These are phyloP conservation scores for Chamaecrista fasciculata DNA, from an alignment of 306 rosid genomes.

Conservation along the genomic window DNA sequence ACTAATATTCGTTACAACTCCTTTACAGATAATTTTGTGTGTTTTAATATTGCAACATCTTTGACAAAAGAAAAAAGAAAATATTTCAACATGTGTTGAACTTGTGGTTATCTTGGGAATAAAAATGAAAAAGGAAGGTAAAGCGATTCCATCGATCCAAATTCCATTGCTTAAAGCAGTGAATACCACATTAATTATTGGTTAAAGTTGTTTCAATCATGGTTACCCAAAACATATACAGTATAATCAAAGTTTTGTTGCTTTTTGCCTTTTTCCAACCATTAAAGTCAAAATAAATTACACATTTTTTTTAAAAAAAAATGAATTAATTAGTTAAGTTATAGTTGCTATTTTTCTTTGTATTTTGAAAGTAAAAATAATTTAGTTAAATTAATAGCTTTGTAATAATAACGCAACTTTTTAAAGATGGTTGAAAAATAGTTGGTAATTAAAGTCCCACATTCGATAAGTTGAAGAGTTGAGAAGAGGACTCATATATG, in stretches of 20 bases:
- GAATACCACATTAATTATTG: neutral
- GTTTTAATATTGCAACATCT: neutral
- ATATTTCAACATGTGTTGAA: no score
- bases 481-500: no score
- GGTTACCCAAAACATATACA: no score
- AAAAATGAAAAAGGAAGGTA: neutral
- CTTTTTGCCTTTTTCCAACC: slow-evolving; percentile 22
- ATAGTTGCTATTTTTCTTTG: no score
- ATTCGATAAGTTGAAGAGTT: no score
- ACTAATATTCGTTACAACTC: slow-evolving; percentile 4
- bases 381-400: no score
- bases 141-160: neutral
- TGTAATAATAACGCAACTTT: no score
- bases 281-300: slow-evolving; percentile 8
- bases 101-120: neutral
- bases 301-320: neutral
- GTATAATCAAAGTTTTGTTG: slow-evolving; percentile 13
- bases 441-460: no score
- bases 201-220: neutral
- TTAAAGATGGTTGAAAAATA: no score
- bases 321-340: no score
- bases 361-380: no score
- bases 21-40: neutral
- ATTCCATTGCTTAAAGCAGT: neutral
- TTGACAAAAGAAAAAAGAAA: no score